Base-by-base conservation (phyloP, 2,329 filamentous ascomycete species). In the Pseudocercospora macadamiae region DNA sequence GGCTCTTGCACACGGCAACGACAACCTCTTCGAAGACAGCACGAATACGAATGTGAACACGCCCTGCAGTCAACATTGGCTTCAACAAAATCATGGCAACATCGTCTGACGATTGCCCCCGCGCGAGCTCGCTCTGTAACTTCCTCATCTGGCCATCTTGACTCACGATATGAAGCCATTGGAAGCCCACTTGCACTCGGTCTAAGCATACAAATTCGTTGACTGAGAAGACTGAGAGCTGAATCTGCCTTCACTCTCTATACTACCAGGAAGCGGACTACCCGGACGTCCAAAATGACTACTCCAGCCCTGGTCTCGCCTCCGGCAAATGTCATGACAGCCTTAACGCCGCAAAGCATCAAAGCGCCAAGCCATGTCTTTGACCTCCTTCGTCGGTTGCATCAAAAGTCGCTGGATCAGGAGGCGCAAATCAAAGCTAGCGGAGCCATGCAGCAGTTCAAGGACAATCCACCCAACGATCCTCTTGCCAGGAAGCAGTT, bases 371-470 rank as follows among this genome's bases (percentile, higher is more conserved):
- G 18, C 21, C 53, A 55, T 37, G 44, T 55, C 1, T 30, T 55
- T 19, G 39, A 47, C 4, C 28, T 55, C 14, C 39, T 55, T 26
- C 26, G 26, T 16, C 53, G 53, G 25, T 39, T 55, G 3, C 39
- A 55, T 49, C 39, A 36, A 16, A 34, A 23, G 7, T 55, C 53
- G 7, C 19, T 55, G 39, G 39, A 48, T n/a, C 37, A 55, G 25
- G 53, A 55, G 37, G 14, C 9, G 25, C 14, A 16, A 4, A 34
- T 54, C 16, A 42, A 54, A 36, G 19, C 18, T 26, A 36, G 26
- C 16, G 30, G 37, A 16, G 19, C 34, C 23, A 26, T 54, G 19
- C 16, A 54, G 10, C 16, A 37, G 14, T 23, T 34, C 32, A 42
- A 42, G 30, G 25, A 37, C 16, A 5, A 12, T 19, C 9, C 19